Evolutionary conservation across 306 rosid genomes (phyloP), one percentile per base, ranked within the genome.

Genomic region (Quercus engelmannii): DNA sequence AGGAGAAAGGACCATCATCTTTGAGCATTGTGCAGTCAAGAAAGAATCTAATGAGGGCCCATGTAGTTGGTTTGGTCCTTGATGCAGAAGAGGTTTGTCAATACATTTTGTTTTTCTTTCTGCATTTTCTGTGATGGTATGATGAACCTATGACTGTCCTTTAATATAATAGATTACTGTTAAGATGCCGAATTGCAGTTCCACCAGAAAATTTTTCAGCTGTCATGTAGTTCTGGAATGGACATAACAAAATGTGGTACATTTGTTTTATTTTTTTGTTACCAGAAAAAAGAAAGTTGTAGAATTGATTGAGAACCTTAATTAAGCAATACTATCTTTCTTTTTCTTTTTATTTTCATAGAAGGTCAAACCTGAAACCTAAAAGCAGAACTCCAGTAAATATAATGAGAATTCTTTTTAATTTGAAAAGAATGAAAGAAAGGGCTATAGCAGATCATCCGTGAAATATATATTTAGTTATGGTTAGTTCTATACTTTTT

Each of bases 21-120:
- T 91, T 95, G 92, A 92, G 99, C 85, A 88, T 95, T 74, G 85
- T 95, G 91, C 99, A 95, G 81, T 90, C 99, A 56, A 90, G 92
- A 63, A 95, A 91, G 89, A 95, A 87, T 86, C 87, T 95, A 38
- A 93, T 95, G 92, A 90, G 99, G 85, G 97, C 99, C 79, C 98
- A 91, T 85, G 83, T 95, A 62, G 79, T 95, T 86, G 99, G 96
- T 85, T 85, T 95, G 87, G 97, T 95, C 74, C 95, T 92, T 75
- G 97, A 95, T 86, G 99, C 92, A 17, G 92, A 91, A 81, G 99
- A 92, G 99, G 97, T 94, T 61, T 85, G 75, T 59, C 69, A 8
- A 62, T 33, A 3, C 21, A 38, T 61, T 31, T 35, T 78, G 19
- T 74, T 79, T 20, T 5, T 65, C 68, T 78, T 38, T 20, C n/a